Base-by-base conservation (phyloP, 192 early-diverging fungal genomes). In the Obelidium mucronatum region DNA sequence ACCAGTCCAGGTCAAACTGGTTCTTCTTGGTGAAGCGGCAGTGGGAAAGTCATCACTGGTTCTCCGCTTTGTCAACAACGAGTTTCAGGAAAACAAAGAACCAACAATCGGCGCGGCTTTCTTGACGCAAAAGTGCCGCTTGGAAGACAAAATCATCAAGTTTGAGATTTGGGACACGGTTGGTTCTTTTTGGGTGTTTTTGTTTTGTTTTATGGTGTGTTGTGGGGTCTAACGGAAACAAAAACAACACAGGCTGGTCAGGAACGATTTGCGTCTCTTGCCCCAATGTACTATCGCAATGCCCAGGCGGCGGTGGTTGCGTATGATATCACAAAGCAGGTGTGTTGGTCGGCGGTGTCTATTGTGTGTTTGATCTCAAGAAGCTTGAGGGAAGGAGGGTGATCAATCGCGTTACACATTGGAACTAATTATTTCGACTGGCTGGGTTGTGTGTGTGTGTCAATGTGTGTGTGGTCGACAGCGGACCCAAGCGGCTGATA, bases 1-100 rank as follows among this genome's bases (percentile, higher is more conserved):
- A 80, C 92, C 97, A 67, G 91, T 94, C 72, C 93, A 97, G 78
- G 95, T 99, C 44, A 99, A 99, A 81, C 91, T 99, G n/a, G 97
- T 99, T 13, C 88, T 99, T 40, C 90, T 99, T 65, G 96, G 93
- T 84, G 87, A 88, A 75, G 94, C 97, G n/a, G 96, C 97, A 66
- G 97, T 99, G 52, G 98, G 98, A 76, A 99, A 99, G 82, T 97
- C 95, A 17, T 96, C 94, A 85, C 86, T 99, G 42, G 96, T 98
- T 13, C 84, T 96, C 64, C 92, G 96, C 17, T 98, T 97, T 82
- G 95, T 96, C 37, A 95, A 95, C 84, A 89, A 95, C 82, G 94
- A 97, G 81, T 99, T 95, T 80, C 88, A 92, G 63, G 95, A 97
- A 58, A 96, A 98, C 88, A 96, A 94, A 76, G 97, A 99, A 82